phyloP scores from a whole-genome alignment of 208 protist species.

The Acanthamoeba sp. region DNA sequence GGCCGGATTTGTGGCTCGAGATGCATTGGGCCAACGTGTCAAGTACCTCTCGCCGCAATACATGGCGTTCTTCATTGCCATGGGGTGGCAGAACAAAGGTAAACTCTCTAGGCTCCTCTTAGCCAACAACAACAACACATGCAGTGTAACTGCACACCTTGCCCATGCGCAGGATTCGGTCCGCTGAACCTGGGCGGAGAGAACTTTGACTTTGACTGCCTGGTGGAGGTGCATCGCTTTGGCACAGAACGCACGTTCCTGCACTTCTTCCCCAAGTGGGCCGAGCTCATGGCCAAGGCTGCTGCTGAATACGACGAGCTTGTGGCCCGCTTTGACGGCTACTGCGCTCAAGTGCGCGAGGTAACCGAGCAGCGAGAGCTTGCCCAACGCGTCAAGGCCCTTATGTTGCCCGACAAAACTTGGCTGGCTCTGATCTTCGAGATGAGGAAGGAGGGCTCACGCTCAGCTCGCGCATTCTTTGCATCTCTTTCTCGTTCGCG shows the following conservation, averaged over 20 bases:
- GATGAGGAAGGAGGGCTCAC: conserved; percentile 33
- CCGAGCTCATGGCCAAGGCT: not conserved
- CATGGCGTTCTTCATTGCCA: conserved; percentile 55
- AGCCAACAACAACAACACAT: no score
- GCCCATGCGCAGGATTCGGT: not conserved
- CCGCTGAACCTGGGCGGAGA: conserved; percentile 65
- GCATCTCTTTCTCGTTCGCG: not conserved
- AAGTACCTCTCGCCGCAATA: conserved; percentile 65
- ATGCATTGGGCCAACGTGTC: not conserved
- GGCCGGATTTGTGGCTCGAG: conserved; percentile 32
- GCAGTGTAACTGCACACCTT: conserved; percentile 25
- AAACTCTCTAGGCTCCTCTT: no score
- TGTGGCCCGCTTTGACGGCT: not conserved
- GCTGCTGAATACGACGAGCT: not conserved
- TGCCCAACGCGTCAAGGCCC: not conserved
- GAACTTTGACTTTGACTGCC: conserved; percentile 69
- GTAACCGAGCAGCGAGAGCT: conserved; percentile 31
- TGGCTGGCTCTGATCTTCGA: conserved; percentile 42
- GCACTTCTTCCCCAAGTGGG: conserved; percentile 41
- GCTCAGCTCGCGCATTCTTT: not conserved
- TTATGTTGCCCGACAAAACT: not conserved
- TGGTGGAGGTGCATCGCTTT: conserved; percentile 30
- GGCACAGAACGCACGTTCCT: not conserved
- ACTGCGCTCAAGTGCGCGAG: conserved; percentile 8
- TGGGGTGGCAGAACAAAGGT: conserved; percentile 70